Evolutionary conservation across 1,284 basidiomycete species (phyloP).

Genomic region (Ganoderma sinense): DNA sequence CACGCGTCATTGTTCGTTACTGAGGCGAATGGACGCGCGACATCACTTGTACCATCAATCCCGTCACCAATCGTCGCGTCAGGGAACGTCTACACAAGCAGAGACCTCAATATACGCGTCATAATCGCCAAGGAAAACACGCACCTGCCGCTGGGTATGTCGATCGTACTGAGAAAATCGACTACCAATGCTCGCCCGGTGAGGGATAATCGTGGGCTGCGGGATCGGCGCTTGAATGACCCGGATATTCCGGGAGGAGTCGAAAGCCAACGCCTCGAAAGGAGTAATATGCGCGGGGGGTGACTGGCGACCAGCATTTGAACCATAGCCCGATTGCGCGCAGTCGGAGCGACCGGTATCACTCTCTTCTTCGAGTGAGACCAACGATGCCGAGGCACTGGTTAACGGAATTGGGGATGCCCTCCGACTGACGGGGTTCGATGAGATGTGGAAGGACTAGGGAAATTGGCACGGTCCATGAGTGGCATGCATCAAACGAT

Average conservation of each 20-base stretch:
- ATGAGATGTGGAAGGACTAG: constrained; percentile 12
- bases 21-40: background rate
- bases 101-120: background rate
- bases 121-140: background rate
- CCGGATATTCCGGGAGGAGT: background rate
- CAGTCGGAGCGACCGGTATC: constrained; percentile 3
- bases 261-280: background rate
- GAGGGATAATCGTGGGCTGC: background rate
- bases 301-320: background rate
- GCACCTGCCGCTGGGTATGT: background rate
- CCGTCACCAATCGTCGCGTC: background rate
- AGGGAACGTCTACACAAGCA: background rate
- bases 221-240: background rate
- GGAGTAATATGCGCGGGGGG: background rate
- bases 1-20: constrained; percentile 20
- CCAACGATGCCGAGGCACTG: background rate
- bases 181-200: background rate
- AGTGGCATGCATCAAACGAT: background rate
- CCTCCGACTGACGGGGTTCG: constrained; percentile 11
- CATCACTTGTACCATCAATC: background rate
- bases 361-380: background rate
- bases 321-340: constrained; percentile 3
- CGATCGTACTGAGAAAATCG: background rate
- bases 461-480: background rate
- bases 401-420: constrained; percentile 10